Conservation (phyloP, 352 stramenopile species). For the Saprolegnia diclina region DNA sequence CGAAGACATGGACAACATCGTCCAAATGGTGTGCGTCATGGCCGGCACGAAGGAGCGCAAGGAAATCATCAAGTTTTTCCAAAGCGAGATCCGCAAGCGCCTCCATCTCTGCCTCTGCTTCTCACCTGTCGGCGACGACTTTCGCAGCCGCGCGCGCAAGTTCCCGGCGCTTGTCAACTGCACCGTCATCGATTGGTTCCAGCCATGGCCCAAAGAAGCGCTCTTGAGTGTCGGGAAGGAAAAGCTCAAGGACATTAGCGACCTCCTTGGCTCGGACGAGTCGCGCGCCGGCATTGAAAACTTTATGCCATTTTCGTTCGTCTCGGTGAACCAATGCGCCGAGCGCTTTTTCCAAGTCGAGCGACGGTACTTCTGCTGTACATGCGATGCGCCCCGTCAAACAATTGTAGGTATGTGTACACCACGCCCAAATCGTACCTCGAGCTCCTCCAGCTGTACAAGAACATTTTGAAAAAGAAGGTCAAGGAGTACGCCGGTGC, state of each 20-base stretch:
- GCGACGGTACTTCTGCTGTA: conserved; percentile 44
- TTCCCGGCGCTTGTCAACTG: conserved; percentile 95
- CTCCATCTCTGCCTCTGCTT: conserved; percentile 94
- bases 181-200: conserved; percentile 95
- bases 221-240: conserved; percentile 87
- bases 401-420: conserved; percentile 62
- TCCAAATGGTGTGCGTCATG: conserved; percentile 75
- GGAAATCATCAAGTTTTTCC: conserved; percentile 93
- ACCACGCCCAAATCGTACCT: conserved; percentile 95
- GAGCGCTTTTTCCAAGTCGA: conserved; percentile 88
- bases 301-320: conserved; percentile 95
- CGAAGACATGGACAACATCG: conserved; percentile 93
- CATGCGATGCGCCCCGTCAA: background rate
- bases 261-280: conserved; percentile 77
- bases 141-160: conserved; percentile 89
- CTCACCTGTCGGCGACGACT: conserved; percentile 93
- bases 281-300: conserved; percentile 86
- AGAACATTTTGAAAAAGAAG: conserved; percentile 90
- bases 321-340: conserved; percentile 89
- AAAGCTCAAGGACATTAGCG: conserved; percentile 79
- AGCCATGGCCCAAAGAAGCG: conserved; percentile 91
- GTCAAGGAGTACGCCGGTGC: conserved; percentile 82
- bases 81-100: conserved; percentile 91
- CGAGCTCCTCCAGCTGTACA: conserved; percentile 92
- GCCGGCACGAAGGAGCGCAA: conserved; percentile 83